Percentiles rank a stretch among this genome's conserved stretches.
phyloP scores from a whole-genome alignment of 75 land plant genomes.

The Sequoiadendron giganteum region DNA sequence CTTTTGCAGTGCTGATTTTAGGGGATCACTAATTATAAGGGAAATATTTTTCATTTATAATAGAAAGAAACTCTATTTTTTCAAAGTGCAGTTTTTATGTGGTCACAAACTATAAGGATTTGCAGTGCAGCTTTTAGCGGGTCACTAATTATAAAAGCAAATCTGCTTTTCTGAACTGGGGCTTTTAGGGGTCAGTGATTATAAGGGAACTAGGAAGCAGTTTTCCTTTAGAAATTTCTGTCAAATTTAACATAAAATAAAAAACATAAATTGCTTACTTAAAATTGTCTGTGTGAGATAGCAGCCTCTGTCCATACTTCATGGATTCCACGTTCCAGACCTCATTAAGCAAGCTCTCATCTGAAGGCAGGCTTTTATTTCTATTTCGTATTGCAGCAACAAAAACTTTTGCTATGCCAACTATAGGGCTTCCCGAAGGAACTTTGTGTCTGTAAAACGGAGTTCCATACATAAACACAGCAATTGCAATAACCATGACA shows the following conservation, averaged over 20 bases:
- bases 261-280: neutral
- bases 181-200: no score
- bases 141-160: no score
- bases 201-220: neutral
- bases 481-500: conserved; percentile 32
- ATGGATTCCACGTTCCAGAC: neutral
- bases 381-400: conserved; percentile 63
- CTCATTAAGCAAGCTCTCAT: neutral
- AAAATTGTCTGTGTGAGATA: neutral
- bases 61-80: no score
- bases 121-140: no score
- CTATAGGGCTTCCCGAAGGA: conserved; percentile 74
- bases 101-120: no score
- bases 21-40: no score
- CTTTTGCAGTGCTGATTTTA: no score
- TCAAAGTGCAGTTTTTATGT: no score
- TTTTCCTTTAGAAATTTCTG: neutral
- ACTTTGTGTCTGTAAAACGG: conserved; percentile 50
- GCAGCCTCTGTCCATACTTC: neutral
- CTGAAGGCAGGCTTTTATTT: conserved; percentile 12
- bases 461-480: conserved; percentile 37
- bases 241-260: neutral
- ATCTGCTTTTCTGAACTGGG: no score
- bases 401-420: conserved; percentile 57
- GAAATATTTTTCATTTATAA: no score